Conservation (phyloP, 1,139 yeast species). For the Taphrina sp. region DNA sequence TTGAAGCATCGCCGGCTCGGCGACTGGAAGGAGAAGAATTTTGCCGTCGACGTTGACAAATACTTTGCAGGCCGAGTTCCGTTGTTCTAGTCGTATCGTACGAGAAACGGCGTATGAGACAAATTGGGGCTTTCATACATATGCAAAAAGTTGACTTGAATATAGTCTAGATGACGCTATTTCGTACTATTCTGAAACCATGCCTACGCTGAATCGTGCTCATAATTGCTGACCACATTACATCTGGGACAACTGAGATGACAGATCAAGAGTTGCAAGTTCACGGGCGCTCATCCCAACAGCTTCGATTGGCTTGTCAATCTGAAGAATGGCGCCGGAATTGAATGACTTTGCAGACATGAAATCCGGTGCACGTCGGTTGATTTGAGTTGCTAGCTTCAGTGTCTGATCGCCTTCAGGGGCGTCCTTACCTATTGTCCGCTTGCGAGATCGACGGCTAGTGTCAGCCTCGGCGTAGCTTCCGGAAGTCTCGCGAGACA, state of each 20-base stretch:
- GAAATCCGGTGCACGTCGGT: constrained; percentile 26
- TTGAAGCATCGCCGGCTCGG: constrained; percentile 46
- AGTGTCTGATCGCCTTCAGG: too few relatives aligned
- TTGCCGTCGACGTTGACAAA: constrained; percentile 29
- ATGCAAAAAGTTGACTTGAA: too few relatives aligned
- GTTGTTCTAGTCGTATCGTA: constrained; percentile 28
- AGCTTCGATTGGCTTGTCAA: constrained; percentile 23
- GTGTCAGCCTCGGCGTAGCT: too few relatives aligned
- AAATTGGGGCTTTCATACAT: too few relatives aligned
- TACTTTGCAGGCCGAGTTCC: constrained; percentile 24
- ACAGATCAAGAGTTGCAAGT: constrained; percentile 4
- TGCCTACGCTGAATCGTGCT: too few relatives aligned
- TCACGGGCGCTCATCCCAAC: constrained; percentile 26
- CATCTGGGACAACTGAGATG: too few relatives aligned
- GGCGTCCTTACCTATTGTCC: too few relatives aligned
- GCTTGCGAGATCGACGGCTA: too few relatives aligned
- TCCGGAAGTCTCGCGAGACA: not conserved
- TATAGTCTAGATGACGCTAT: too few relatives aligned
- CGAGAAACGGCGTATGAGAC: too few relatives aligned
- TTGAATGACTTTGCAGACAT: constrained; percentile 30
- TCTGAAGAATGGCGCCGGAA: constrained; percentile 12
- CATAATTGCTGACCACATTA: too few relatives aligned
- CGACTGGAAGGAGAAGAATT: constrained; percentile 24
- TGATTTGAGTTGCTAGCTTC: constrained; percentile 16
- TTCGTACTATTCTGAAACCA: too few relatives aligned